phyloP scores from a whole-genome alignment of 2,329 filamentous ascomycete species.

The Scortechinia acanthostroma region DNA sequence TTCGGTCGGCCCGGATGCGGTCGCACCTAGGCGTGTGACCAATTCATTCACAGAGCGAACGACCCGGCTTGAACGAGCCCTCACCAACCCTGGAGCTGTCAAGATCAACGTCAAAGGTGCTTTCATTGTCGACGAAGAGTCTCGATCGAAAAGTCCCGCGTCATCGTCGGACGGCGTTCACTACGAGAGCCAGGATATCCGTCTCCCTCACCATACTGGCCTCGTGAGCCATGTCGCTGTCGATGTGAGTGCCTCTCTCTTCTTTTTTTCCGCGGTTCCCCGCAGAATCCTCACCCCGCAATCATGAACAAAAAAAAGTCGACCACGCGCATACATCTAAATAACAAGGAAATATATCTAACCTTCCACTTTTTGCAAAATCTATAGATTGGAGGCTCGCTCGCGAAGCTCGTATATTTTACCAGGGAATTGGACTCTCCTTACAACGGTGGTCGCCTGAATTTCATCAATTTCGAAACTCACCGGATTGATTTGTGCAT shows the following conservation, averaged over 20 bases:
- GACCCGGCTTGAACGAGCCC: background rate
- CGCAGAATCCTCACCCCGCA: background rate
- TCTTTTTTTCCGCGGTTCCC: background rate
- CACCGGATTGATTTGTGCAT: slow-evolving; percentile 90
- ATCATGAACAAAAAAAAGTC: background rate
- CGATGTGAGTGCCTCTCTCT: slow-evolving; percentile 58
- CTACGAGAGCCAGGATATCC: slow-evolving; percentile 82
- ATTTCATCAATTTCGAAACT: slow-evolving; percentile 94
- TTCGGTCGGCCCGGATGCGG: no score
- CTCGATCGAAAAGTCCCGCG: slow-evolving; percentile 33
- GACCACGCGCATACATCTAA: background rate
- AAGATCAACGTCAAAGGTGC: slow-evolving; percentile 95
- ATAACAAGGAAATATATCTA: slow-evolving; percentile 5
- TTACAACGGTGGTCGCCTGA: slow-evolving; percentile 80
- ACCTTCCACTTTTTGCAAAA: slow-evolving; percentile 4
- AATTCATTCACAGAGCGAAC: no score
- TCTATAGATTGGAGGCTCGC: slow-evolving; percentile 81
- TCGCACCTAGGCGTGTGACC: no score
- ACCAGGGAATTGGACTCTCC: slow-evolving; percentile 75
- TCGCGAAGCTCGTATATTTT: slow-evolving; percentile 96
- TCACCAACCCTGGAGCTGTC: slow-evolving; percentile 63
- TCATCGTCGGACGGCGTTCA: slow-evolving; percentile 45
- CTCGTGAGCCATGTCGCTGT: slow-evolving; percentile 95
- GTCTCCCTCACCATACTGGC: slow-evolving; percentile 89
- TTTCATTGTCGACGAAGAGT: slow-evolving; percentile 81